Conservation (phyloP, 2,329 filamentous ascomycete species). For the Penicillium glabrum region DNA sequence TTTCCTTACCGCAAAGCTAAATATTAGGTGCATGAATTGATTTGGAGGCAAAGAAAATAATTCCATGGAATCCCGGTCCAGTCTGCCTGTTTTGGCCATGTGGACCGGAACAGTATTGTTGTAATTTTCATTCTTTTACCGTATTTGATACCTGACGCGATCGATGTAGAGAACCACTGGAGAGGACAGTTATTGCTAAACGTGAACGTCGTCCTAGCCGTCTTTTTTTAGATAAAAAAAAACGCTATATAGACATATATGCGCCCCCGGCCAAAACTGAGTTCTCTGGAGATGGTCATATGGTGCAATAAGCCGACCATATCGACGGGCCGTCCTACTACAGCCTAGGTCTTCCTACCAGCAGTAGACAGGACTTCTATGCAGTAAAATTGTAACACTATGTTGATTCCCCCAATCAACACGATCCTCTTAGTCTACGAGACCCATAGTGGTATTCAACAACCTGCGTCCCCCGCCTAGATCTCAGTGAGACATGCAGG, state of each 20-base stretch:
- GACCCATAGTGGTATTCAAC: background rate
- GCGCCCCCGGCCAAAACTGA: background rate
- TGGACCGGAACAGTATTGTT: background rate
- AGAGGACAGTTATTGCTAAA: background rate
- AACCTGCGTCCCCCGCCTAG: background rate
- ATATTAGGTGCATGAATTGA: background rate
- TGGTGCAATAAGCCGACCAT: background rate
- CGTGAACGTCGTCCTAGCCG: background rate
- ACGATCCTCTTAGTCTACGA: background rate
- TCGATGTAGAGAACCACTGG: background rate
- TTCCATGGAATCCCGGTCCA: background rate
- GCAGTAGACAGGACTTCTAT: background rate
- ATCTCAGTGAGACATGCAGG: background rate
- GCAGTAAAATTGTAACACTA: background rate
- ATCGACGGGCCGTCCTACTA: background rate
- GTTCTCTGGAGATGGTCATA: background rate
- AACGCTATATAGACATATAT: background rate
- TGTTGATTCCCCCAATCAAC: background rate
- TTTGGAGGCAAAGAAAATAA: background rate
- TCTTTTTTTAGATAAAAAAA: background rate
- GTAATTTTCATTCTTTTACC: background rate
- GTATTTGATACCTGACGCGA: background rate
- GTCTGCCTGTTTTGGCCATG: background rate
- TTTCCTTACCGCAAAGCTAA: slow-evolving; percentile 1
- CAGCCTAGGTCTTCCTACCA: background rate